Evolutionary conservation across 2,329 filamentous ascomycete genomes (phyloP).

Genomic region (Ceratocystis eucalypticola): DNA sequence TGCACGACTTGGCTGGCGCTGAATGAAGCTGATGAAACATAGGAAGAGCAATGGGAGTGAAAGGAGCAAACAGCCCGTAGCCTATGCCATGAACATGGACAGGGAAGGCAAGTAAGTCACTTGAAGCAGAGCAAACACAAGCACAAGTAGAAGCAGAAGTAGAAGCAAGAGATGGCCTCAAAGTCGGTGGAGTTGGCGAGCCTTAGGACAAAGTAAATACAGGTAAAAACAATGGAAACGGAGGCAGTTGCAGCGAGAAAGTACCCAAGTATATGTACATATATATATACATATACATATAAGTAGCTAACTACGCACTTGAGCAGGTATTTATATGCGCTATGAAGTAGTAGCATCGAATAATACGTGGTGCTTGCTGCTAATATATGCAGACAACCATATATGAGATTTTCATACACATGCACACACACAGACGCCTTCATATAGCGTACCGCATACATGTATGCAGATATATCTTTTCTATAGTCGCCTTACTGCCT

Average conservation of each 20-base stretch:
- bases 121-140: background rate
- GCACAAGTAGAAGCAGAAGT: background rate
- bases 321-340: no score
- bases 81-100: background rate
- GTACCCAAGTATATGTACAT: background rate
- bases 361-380: background rate
- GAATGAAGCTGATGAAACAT: background rate
- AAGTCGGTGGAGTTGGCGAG: background rate
- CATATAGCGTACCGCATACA: background rate
- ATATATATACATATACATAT: background rate
- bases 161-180: background rate
- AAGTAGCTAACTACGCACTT: no score
- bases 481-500: no score
- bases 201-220: background rate
- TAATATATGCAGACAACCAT: background rate
- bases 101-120: background rate
- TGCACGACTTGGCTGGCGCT: background rate
- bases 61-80: background rate
- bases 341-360: no score
- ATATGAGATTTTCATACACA: background rate
- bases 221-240: background rate
- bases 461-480: background rate
- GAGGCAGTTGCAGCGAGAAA: background rate
- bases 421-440: background rate
- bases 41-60: constrained; percentile 1